Evolutionary conservation across 768 basidiomycete species (phyloP), one percentile per base, ranked within the genome.

Genomic region (Boletales sp.): DNA sequence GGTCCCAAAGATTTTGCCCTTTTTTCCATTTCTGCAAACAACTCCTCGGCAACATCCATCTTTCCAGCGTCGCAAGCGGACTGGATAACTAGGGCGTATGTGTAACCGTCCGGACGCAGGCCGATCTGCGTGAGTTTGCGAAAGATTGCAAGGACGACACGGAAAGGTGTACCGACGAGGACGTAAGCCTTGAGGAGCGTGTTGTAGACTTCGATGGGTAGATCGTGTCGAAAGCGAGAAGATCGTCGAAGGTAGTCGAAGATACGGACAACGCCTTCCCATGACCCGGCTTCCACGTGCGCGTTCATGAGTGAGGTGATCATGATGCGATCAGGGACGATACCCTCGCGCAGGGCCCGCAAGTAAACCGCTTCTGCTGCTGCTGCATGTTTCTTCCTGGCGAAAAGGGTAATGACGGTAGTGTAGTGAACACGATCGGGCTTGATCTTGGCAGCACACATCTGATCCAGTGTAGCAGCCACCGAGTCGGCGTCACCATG

Each of bases 161-260:
- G 65, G 57, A 87, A 88, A 0, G 94, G 91, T 2, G 90, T 81
- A 21, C 87, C 90, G 32, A 90, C 78, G 41, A 86, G 72, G 46
- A 95, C 80, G 60, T 90, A 87, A 2, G 91, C 90, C 67, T 90
- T 90, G 56, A 95, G 70, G 21, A 97, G 75, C 21, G 82, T 82
- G 65, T 92, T 92, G 67, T 83, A 85, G 45, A 86, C 75, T 43
- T 82, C 77, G 61, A 86, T 76, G 37, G 78, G 72, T 35, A 83
- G 70, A 44, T 71, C 64, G 38, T 72, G 65, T 37, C 71, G 62
- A 47, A 71, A 67, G 47, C 56, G 43, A 11, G 62, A 60, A 27
- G 72, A 63, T 32, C 70, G 57, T 34, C 68, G 65, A 40, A 90
- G 69, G 55, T 79, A 82, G 55, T 86, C 80, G 60, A 87, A 95